Evolutionary conservation across 139 green algal genomes (phyloP), one percentile per base, ranked within the genome.

Genomic region (Prasinococcaceae sp.): DNA sequence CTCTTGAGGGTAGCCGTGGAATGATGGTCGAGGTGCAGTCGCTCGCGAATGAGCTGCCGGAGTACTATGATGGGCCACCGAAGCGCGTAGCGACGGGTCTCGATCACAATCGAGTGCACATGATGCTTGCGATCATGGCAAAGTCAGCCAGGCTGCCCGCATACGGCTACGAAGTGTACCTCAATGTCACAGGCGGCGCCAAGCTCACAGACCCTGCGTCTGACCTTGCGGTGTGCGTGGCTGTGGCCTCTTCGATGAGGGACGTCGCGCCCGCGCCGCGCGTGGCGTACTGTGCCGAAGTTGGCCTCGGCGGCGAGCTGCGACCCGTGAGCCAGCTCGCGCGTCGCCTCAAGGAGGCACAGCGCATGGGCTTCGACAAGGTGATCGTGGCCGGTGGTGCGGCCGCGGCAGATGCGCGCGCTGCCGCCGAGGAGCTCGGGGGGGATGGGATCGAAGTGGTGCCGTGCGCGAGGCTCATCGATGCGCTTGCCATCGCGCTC

Each of bases 1-100:
- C 69, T 12, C 42, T 92, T 45, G 74, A 93, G 48, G 84, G 80
- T 6, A 79, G 66, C 4, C 72, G 85, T 5, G 81, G 84, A 1
- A 42, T 94, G 42, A 65, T 93, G 47, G 35, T 93, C 25, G 85
- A 94, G 56, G 66, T 94, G 1, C 85, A 94, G 59, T 85, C 83
- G 27, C 69, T 92, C 6, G 44, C 22, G 35, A 56, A 45, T 26
- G 33, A 54, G 6, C 23, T 30, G 12, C 22, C 42, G 23, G 35
- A 50, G 14, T 23, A 30, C 27, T n/a, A 53, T 16, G 51, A 37
- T 16, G 50, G 17, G 4, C 27, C 2, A 17, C 16, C 58, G 27
- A 40, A 58, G 19, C 65, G 75, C 19, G 55, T 59, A 8, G 70
- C 71, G 20, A 75, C 60, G 27, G 79, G 79, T 30, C 50, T 84